Conservation (phyloP, 164 flowering plant species). For the Aristolochia contorta region DNA sequence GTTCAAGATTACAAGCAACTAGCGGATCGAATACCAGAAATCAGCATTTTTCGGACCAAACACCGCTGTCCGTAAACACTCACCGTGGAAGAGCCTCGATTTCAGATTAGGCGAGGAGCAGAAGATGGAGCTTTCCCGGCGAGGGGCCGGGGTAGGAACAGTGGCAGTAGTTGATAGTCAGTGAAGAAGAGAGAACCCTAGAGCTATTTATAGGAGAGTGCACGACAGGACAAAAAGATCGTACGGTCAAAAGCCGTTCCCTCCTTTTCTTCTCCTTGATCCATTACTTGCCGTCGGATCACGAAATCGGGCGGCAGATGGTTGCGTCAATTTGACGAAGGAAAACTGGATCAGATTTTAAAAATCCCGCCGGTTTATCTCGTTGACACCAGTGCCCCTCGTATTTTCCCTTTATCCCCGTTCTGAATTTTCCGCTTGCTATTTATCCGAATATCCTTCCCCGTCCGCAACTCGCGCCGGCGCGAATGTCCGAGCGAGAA, state of each 20-base stretch:
- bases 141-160: background rate
- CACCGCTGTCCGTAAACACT: background rate
- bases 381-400: constrained; percentile 5
- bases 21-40: background rate
- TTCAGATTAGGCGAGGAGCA: background rate
- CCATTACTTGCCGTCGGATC: constrained; percentile 22
- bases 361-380: background rate
- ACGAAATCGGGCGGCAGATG: constrained; percentile 6
- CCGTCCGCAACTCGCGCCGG: background rate
- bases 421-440: too few species aligned
- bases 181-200: background rate
- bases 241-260: constrained; percentile 17
- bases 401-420: too few species aligned
- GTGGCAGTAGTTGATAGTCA: too few species aligned
- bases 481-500: background rate
- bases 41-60: background rate
- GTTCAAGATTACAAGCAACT: too few species aligned
- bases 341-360: constrained; percentile 5
- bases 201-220: constrained; percentile 2
- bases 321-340: background rate
- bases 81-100: background rate
- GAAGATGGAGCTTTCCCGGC: background rate
- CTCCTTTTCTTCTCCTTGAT: constrained; percentile 11
- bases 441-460: too few species aligned
- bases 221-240: constrained; percentile 3